Evolutionary conservation across 345 rosid species (phyloP).

Genomic region (Linum trigynum): DNA sequence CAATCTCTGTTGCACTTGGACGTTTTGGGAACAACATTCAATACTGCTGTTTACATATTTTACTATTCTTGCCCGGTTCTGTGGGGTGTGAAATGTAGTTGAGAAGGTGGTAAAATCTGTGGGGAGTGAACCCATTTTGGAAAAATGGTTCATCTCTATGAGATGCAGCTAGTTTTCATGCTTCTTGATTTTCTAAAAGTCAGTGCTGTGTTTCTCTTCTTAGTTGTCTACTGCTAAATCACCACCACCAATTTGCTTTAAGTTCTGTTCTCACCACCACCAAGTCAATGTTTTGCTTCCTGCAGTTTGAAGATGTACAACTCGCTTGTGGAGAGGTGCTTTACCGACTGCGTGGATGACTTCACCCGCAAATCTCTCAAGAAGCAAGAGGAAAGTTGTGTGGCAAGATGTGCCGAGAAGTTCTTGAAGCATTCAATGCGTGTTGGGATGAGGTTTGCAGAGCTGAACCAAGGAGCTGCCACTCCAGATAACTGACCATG

Average conservation of each 20-base stretch:
- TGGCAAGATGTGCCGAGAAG: slow-evolving; percentile 83
- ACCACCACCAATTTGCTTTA: too few species aligned
- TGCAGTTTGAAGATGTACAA: slow-evolving; percentile 85
- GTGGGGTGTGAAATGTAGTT: neutral
- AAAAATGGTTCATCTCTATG: too few species aligned
- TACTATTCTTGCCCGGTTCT: neutral
- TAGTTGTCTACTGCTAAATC: too few species aligned
- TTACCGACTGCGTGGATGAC: slow-evolving; percentile 75
- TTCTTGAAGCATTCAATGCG: slow-evolving; percentile 92
- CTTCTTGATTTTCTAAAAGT: too few species aligned
- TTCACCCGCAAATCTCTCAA: slow-evolving; percentile 76
- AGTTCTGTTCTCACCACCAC: too few species aligned
- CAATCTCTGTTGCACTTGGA: slow-evolving; percentile 42
- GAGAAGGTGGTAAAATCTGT: neutral
- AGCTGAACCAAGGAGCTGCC: slow-evolving; percentile 38
- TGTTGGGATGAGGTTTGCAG: slow-evolving; percentile 90
- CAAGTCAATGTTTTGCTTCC: neutral
- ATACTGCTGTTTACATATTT: neutral
- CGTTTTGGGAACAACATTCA: slow-evolving; percentile 63
- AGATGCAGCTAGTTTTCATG: too few species aligned
- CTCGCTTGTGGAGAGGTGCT: slow-evolving; percentile 83
- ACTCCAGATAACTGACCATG: slow-evolving; percentile 12
- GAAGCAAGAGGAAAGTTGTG: slow-evolving; percentile 94
- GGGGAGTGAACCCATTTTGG: too few species aligned
- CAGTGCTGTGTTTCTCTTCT: too few species aligned